Evolutionary conservation across 2,329 filamentous ascomycete genomes (phyloP).

Genomic region (Cucurbitaria berberidis): DNA sequence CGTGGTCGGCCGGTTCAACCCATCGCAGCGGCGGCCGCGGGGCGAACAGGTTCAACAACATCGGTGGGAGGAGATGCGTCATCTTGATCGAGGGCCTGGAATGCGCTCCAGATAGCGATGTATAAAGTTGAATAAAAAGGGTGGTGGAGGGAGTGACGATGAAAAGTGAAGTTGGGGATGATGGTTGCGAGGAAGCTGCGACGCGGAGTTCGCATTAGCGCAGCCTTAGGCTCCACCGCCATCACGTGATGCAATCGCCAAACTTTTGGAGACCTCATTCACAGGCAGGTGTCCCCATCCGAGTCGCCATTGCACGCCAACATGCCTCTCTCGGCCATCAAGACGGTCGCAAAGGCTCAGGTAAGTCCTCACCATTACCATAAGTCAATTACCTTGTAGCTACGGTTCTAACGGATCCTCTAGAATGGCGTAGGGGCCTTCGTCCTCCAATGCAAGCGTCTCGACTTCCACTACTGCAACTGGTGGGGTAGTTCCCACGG

Average conservation of each 20-base stretch:
- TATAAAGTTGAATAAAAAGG: constrained; percentile 35
- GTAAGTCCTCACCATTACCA: constrained; percentile 48
- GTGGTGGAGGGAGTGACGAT: constrained; percentile 27
- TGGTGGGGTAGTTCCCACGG: constrained; percentile 90
- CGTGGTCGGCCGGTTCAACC: constrained; percentile 80
- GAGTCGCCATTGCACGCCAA: constrained; percentile 28
- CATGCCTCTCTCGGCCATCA: constrained; percentile 59
- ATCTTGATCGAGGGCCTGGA: constrained; percentile 60
- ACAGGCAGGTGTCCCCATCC: constrained; percentile 7
- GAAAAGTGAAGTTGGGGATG: constrained; percentile 13
- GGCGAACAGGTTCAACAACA: constrained; percentile 92
- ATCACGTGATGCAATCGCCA: constrained; percentile 37
- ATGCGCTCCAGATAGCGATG: constrained; percentile 41
- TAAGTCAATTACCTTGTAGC: neutral
- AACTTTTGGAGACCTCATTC: constrained; percentile 16
- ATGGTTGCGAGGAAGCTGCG: constrained; percentile 22
- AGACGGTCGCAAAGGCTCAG: constrained; percentile 62
- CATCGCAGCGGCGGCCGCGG: constrained; percentile 91
- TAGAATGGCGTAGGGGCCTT: constrained; percentile 97
- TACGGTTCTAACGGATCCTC: constrained; percentile 14
- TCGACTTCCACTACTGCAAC: constrained; percentile 98
- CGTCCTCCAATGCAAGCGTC: constrained; percentile 93
- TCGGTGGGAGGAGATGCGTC: constrained; percentile 95
- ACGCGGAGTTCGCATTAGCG: constrained; percentile 30
- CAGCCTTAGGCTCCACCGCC: constrained; percentile 18